Evolutionary conservation across 352 stramenopile species (phyloP).

Genomic region (Peronosclerospora sorghi): DNA sequence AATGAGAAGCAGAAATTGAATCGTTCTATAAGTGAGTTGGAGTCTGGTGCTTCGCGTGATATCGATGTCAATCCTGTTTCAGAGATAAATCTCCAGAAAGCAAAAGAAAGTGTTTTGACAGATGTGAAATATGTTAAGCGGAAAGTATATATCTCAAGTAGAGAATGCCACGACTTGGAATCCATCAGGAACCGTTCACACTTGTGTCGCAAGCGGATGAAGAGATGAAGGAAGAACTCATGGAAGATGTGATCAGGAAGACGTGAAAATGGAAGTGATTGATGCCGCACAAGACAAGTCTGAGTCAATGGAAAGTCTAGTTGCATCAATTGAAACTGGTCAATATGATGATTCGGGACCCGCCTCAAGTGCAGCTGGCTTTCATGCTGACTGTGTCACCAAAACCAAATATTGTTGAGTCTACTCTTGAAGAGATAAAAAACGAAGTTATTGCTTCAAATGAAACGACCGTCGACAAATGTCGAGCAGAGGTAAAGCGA

Average conservation of each 20-base stretch:
- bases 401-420: constrained; percentile 1
- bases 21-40: constrained; percentile 29
- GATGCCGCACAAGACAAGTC: constrained; percentile 1
- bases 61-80: not conserved
- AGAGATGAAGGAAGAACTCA: constrained; percentile 13
- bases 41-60: constrained; percentile 2
- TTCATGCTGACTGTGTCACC: not conserved
- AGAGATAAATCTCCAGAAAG: not conserved
- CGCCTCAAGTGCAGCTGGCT: not conserved
- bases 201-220: constrained; percentile 6
- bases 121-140: constrained; percentile 43
- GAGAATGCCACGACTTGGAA: not conserved
- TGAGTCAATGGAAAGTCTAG: not conserved
- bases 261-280: constrained; percentile 13
- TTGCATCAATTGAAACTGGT: not conserved
- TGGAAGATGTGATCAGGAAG: not conserved
- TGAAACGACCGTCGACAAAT: not conserved
- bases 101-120: constrained; percentile 7
- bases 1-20: constrained; percentile 63
- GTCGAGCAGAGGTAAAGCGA: not conserved
- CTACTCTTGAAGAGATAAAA: not conserved
- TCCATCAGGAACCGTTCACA: constrained; percentile 1
- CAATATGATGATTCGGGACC: constrained; percentile 1
- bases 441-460: not conserved
- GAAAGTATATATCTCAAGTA: constrained; percentile 19